Evolutionary conservation across 495 filamentous ascomycete genomes (phyloP).

Genomic region (Trichoderma virens): DNA sequence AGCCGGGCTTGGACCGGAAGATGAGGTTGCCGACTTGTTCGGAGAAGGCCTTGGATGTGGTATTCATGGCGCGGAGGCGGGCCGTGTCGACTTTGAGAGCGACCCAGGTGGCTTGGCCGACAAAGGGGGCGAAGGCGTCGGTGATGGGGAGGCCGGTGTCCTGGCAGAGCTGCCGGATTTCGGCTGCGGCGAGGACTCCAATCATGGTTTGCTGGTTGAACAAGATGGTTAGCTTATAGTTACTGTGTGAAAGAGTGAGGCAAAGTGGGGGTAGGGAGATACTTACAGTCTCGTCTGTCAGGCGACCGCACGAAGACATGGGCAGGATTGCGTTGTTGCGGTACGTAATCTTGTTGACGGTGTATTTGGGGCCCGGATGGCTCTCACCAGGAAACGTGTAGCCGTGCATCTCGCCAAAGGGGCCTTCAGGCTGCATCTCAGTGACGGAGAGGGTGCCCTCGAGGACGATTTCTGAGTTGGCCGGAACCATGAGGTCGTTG

Average conservation of each 20-base stretch:
- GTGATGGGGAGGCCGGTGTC: background rate
- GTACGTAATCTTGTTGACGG: background rate
- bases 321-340: background rate
- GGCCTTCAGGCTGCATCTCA: background rate
- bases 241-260: background rate
- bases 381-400: background rate
- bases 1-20: background rate
- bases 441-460: background rate
- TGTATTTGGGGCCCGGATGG: background rate
- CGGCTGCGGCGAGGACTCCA: background rate
- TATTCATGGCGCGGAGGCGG: background rate
- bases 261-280: background rate
- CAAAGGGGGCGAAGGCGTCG: background rate
- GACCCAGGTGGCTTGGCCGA: background rate
- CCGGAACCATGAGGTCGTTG: background rate
- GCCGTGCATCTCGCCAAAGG: background rate
- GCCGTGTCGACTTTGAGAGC: background rate
- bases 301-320: background rate
- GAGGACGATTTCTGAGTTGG: background rate
- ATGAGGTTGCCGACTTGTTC: background rate
- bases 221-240: background rate
- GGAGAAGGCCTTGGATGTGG: background rate
- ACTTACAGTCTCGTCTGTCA: background rate
- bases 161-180: background rate
- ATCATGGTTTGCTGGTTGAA: background rate